phyloP scores from a whole-genome alignment of 805 yeast genomes.

The Myxozyma udenii region DNA sequence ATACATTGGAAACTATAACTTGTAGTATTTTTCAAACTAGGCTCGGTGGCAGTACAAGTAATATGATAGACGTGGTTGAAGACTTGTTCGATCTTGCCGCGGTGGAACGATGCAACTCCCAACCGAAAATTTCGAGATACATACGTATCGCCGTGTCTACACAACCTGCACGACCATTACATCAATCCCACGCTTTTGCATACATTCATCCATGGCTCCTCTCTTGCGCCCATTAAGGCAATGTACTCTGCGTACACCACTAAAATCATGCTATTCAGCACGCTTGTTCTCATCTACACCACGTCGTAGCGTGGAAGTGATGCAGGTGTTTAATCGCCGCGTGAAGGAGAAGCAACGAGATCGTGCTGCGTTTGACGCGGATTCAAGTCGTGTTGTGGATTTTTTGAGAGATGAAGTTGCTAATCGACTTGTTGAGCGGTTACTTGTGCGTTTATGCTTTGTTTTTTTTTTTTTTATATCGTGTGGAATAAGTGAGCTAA shows the following conservation, averaged over 20 bases:
- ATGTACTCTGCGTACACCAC: no score
- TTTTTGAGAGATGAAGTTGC: slow-evolving; percentile 76
- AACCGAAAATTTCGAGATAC: not conserved
- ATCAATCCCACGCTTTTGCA: no score
- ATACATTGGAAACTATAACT: no score
- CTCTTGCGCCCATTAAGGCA: no score
- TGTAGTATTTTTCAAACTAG: not conserved
- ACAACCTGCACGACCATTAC: no score
- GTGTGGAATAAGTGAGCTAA: not conserved
- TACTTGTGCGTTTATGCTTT: slow-evolving; percentile 44
- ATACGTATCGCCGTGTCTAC: no score
- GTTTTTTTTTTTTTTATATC: not conserved
- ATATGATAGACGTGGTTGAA: no score
- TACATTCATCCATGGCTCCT: no score
- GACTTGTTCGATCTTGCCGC: no score
- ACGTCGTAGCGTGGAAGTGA: slow-evolving; percentile 32
- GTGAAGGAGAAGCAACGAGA: slow-evolving; percentile 62
- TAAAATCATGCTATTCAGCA: no score
- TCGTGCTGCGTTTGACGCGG: slow-evolving; percentile 47
- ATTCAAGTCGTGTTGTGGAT: slow-evolving; percentile 55
- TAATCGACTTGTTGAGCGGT: slow-evolving; percentile 64
- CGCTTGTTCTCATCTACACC: no score
- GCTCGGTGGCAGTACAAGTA: not conserved
- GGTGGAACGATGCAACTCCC: no score
- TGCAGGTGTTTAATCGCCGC: slow-evolving; percentile 59